Base-by-base conservation (phyloP, 2,329 filamentous ascomycete species). In the Calonectria henricotiae region DNA sequence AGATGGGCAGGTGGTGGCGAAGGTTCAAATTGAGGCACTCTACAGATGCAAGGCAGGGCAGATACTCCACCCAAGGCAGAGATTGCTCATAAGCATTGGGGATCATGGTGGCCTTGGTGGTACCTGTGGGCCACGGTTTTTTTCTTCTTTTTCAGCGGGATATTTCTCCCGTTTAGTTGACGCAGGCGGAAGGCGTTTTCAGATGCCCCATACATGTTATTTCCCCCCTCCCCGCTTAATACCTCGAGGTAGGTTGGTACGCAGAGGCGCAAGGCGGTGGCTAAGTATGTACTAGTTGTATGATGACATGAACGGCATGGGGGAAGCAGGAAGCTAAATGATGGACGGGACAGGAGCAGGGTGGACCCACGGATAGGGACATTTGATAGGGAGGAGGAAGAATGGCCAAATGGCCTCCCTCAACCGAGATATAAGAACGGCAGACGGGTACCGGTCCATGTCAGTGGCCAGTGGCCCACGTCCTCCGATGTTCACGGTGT, bases 81-180 rank as follows among this genome's bases (percentile, higher is more conserved):
- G 67, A 69, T 66, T 69, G 62, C 51, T 51, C 49, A 35, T 17
- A 41, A 65, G 67, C 60, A n/a, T 32, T 58, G 61, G 55, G 39
- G 44, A 44, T 30, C 39, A n/a, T 61, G 39, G 37, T 39, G 27
- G 55, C 44, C 55, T 37, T 43, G 55, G 44, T 23, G 46, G 58
- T 41, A n/a, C 32, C 46, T 35, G 55, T 30, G 44, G 43, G 62
- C 62, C 43, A n/a, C n/a, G 39, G 46, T 62, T 51, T 51, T 43
- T 63, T 30, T 30, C n/a, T 30, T 5, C 20, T 20, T 30, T 30
- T 5, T 30, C 4, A 7, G 27, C 27, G 23, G 51, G 65, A 63
- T 32, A 39, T 15, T 41, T 39, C 35, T 46, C 25, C 46, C 44
- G 27, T 20, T 44, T 55, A 41, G 54, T 37, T 64, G 43, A 54